phyloP scores from a whole-genome alignment of 208 protist species.

The Wallacemonas rigidus region DNA sequence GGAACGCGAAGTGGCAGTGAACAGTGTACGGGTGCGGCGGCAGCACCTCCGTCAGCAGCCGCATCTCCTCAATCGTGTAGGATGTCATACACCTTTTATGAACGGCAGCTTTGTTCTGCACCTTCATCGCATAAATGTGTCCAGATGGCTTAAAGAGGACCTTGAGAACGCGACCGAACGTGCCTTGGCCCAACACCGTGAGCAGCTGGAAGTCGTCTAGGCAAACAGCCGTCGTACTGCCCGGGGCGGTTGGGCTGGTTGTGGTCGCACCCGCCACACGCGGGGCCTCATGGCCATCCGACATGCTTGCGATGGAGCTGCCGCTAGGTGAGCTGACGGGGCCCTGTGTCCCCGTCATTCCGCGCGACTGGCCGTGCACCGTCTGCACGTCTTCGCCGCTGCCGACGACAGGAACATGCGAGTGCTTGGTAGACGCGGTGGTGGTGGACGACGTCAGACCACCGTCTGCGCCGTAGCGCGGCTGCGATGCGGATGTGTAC shows the following conservation, averaged over 20 bases:
- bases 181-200: slow-evolving; percentile 90
- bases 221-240: slow-evolving; percentile 29
- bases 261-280: too few species aligned
- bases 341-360: too few species aligned
- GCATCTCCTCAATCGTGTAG: slow-evolving; percentile 87
- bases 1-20: slow-evolving; percentile 85
- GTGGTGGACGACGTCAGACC: neutral
- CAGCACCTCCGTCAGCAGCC: slow-evolving; percentile 65
- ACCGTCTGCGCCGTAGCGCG: neutral
- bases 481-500: too few species aligned
- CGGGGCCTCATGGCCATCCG: slow-evolving; percentile 1
- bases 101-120: slow-evolving; percentile 86
- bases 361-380: too few species aligned
- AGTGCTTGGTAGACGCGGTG: neutral
- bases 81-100: slow-evolving; percentile 81
- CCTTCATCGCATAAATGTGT: slow-evolving; percentile 92
- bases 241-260: too few species aligned
- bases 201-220: slow-evolving; percentile 89
- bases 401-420: too few species aligned
- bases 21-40: slow-evolving; percentile 91
- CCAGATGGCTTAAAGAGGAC: slow-evolving; percentile 59
- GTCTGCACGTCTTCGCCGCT: too few species aligned
- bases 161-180: slow-evolving; percentile 96
- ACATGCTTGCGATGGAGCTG: slow-evolving; percentile 14
- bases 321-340: neutral